phyloP scores from a whole-genome alignment of 768 basidiomycete genomes.

The Filobasidium wieringae region DNA sequence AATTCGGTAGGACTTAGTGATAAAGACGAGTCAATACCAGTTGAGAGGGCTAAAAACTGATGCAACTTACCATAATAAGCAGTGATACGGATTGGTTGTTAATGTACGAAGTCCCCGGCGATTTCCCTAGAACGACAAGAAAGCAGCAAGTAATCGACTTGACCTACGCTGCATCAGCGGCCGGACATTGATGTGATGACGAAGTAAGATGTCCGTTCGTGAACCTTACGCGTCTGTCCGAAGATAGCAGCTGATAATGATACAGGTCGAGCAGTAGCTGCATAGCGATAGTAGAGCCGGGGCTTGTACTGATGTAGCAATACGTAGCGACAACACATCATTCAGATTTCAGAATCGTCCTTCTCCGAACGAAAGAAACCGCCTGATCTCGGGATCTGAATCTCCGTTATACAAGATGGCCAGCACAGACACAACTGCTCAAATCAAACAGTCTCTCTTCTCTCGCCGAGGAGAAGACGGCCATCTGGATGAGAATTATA shows the following conservation, averaged over 20 bases:
- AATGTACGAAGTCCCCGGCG: neutral
- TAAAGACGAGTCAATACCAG: neutral
- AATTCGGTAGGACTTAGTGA: constrained; percentile 16
- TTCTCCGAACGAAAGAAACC: too few relatives aligned
- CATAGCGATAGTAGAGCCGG: too few relatives aligned
- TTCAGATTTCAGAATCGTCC: too few relatives aligned
- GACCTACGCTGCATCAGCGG: neutral
- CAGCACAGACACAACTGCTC: constrained; percentile 19
- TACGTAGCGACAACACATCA: too few relatives aligned
- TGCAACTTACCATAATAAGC: neutral
- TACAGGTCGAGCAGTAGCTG: too few relatives aligned
- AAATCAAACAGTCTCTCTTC: constrained; percentile 74
- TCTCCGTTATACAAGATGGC: too few relatives aligned
- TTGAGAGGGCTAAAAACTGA: neutral
- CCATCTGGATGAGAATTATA: constrained; percentile 62
- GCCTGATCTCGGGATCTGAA: too few relatives aligned
- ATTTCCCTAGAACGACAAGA: neutral
- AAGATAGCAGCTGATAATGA: too few relatives aligned
- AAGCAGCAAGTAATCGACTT: neutral
- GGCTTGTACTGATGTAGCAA: too few relatives aligned
- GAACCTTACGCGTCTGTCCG: too few relatives aligned
- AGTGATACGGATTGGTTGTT: neutral
- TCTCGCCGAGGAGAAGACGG: constrained; percentile 56
- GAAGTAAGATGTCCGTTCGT: too few relatives aligned
- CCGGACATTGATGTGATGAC: too few relatives aligned